Conservation (phyloP, 2,329 filamentous ascomycete genomes). For the Trichoderma arundinaceum region DNA sequence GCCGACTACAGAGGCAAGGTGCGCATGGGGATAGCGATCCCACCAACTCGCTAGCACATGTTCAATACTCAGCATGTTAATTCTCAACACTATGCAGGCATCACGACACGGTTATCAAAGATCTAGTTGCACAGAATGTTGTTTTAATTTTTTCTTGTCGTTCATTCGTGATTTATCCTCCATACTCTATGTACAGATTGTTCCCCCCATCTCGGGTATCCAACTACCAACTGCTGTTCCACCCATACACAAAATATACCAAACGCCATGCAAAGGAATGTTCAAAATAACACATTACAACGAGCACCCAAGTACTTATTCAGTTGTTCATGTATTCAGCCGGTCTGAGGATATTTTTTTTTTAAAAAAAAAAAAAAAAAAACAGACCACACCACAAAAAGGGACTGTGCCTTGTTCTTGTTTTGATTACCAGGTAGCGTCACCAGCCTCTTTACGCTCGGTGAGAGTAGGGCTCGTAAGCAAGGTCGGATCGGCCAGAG, state of each 20-base stretch:
- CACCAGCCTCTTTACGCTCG: conserved; percentile 49
- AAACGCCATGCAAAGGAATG: conserved; percentile 32
- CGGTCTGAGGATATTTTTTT: background rate
- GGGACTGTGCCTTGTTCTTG: background rate
- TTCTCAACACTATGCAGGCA: background rate
- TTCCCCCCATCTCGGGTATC: conserved; percentile 32
- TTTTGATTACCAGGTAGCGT: conserved; percentile 5
- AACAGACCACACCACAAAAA: background rate
- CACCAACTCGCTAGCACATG: conserved; percentile 21
- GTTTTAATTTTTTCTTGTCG: conserved; percentile 20
- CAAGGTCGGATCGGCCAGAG: conserved; percentile 55
- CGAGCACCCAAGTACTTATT: conserved; percentile 7
- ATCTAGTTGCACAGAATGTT: background rate
- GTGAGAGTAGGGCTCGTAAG: conserved; percentile 70
- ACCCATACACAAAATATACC: conserved; percentile 10
- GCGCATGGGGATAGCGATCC: background rate
- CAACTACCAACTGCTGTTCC: conserved; percentile 20
- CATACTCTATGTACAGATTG: conserved; percentile 30
- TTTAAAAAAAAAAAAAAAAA: too few relatives aligned
- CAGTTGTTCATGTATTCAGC: conserved; percentile 1
- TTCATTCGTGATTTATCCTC: conserved; percentile 30
- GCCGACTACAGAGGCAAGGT: background rate
- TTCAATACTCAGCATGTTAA: background rate
- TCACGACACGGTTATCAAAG: background rate
- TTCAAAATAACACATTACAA: conserved; percentile 4